Percentiles rank a stretch among this genome's conserved stretches.
These are phyloP conservation scores for Aureobasidium mangrovei DNA, from an alignment of 2,329 filamentous ascomycete species.

Conservation along the genomic window DNA sequence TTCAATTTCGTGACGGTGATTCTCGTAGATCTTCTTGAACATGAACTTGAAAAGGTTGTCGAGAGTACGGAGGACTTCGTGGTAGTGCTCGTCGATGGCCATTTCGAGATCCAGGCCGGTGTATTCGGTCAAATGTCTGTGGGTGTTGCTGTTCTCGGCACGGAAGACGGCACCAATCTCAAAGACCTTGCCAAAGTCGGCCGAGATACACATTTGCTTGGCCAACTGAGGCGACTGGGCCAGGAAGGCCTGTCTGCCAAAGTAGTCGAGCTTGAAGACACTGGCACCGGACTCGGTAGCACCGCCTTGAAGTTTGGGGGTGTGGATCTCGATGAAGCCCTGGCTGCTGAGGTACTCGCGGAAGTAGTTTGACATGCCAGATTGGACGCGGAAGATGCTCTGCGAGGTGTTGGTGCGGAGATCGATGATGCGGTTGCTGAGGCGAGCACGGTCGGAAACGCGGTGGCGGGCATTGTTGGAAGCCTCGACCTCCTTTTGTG, in stretches of 20 bases:
- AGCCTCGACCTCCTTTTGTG: conserved; percentile 46
- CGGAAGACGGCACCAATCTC: conserved; percentile 87
- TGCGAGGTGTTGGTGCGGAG: conserved; percentile 80
- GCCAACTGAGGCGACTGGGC: conserved; percentile 87
- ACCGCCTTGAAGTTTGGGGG: conserved; percentile 80
- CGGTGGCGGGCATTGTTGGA: conserved; percentile 50
- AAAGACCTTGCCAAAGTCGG: conserved; percentile 82
- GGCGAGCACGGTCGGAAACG: conserved; percentile 63
- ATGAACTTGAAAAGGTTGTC: conserved; percentile 76
- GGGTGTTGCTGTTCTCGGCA: conserved; percentile 91
- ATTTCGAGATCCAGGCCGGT: conserved; percentile 90
- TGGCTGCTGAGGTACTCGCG: conserved; percentile 63
- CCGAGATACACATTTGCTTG: conserved; percentile 86
- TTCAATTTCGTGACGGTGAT: conserved; percentile 64
- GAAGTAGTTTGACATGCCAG: conserved; percentile 71
- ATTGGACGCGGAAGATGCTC: conserved; percentile 78
- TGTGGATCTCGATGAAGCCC: conserved; percentile 88
- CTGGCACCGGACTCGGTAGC: conserved; percentile 87
- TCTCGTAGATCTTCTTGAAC: conserved; percentile 60
- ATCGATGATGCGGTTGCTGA: conserved; percentile 70
- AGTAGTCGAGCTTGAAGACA: conserved; percentile 89
- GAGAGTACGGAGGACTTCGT: conserved; percentile 72
- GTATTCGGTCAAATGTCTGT: conserved; percentile 88
- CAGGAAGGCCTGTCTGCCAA: conserved; percentile 75
- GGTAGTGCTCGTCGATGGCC: conserved; percentile 80